Base-by-base conservation (phyloP, 768 basidiomycete species). In the Naganishia antarctica region DNA sequence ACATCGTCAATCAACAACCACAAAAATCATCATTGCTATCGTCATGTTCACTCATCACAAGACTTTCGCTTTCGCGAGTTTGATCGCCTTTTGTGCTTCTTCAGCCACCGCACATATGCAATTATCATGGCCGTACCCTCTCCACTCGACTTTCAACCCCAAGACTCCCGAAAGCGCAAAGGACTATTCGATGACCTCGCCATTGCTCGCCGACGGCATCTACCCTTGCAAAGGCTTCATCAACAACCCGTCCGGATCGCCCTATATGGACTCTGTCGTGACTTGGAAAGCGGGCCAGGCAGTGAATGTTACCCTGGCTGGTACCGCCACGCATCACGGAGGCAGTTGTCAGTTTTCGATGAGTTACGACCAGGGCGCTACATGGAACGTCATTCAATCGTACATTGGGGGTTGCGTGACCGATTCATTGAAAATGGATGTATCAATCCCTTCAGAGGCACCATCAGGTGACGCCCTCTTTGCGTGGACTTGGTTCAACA, bases 401-500 rank as follows among this genome's bases (percentile, higher is more conserved):
- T 57, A 73, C 40, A 71, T 79, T 16, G 79, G 79, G 7, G 79
- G 79, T 4, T 79, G 78, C 61, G 65, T 76, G 29, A 61, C 76
- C 46, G 67, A 70, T 29, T 66, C 65, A 18, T 43, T 58, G 31
- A 68, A 60, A 4, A 73, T 72, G 63, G 58, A 68, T n/a, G 68
- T 80, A 21, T 65, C 69, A 7, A 74, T 80, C 45, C 79, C 79
- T 0, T 28, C 29, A 2, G 66, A 74, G 16, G 72, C 78, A 0
- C 79, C 79, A 1, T 61, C 68, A 0, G 76, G 72, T 7, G 68
- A 74, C 26, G 76, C 75, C 3, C 63, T 78, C 12, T 79, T 80
- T 60, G 70, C 73, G 12, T 80, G 79, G 79, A 70, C 69, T 31
- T 80, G 79, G 79, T 76, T 76, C 69, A 80, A 80, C 70, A 50